phyloP scores from a whole-genome alignment of 768 basidiomycete species.

The Cytidiella melzeri region DNA sequence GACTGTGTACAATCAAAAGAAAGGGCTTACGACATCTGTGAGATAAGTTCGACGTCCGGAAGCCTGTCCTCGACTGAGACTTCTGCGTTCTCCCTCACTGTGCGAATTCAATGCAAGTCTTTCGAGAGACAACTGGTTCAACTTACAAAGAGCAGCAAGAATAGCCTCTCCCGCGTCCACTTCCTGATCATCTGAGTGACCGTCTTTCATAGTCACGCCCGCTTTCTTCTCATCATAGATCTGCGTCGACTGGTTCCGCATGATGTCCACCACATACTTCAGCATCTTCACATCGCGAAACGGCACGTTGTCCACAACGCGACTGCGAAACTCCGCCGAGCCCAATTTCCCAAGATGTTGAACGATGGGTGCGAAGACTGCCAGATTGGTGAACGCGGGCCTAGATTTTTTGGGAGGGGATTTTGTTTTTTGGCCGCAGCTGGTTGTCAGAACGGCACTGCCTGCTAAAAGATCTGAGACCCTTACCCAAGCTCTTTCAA shows the following conservation, averaged over 20 bases:
- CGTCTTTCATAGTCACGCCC: conserved; percentile 27
- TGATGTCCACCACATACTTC: conserved; percentile 28
- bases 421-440: too few species aligned
- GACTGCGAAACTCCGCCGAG: conserved; percentile 26
- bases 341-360: conserved; percentile 13
- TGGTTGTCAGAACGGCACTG: too few species aligned
- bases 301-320: conserved; percentile 29
- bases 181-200: conserved; percentile 26
- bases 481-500: conserved; percentile 16
- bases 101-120: too few species aligned
- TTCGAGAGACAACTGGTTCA: too few species aligned
- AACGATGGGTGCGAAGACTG: conserved; percentile 12
- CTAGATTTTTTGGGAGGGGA: background rate
- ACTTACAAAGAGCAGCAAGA: conserved; percentile 39
- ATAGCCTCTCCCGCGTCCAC: conserved; percentile 32
- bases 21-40: conserved; percentile 22
- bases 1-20: background rate
- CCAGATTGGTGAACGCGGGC: conserved; percentile 3
- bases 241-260: conserved; percentile 29
- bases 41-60: conserved; percentile 22
- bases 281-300: conserved; percentile 26
- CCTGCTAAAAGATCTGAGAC: background rate
- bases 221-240: conserved; percentile 34
- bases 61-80: conserved; percentile 17
- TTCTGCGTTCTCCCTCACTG: background rate